phyloP scores from a whole-genome alignment of 2,329 filamentous ascomycete species.

The Aspergillus carbonarius region DNA sequence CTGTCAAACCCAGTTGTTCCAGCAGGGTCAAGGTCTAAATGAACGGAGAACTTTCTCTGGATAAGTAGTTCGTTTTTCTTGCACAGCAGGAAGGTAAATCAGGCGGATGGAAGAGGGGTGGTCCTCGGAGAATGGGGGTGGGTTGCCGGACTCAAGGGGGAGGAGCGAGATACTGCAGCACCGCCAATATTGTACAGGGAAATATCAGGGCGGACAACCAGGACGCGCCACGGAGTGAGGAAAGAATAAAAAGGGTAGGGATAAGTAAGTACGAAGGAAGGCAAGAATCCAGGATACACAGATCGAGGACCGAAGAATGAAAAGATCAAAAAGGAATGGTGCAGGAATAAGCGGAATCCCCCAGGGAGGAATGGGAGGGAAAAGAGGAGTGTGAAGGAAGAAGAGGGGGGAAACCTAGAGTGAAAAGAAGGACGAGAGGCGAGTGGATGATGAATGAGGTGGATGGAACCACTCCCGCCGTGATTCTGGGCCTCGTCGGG shows the following conservation, averaged over 20 bases:
- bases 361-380: conserved; percentile 15
- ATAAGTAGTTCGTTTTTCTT: conserved; percentile 13
- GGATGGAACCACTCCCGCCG: not conserved
- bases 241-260: conserved; percentile 10
- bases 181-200: conserved; percentile 20
- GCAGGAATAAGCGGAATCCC: conserved; percentile 18
- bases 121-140: conserved; percentile 11
- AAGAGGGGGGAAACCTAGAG: conserved; percentile 5
- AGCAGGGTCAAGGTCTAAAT: conserved; percentile 16
- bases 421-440: not conserved
- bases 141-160: conserved; percentile 27
- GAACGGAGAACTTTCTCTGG: conserved; percentile 21
- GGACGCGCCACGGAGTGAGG: conserved; percentile 29
- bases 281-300: conserved; percentile 31
- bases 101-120: conserved; percentile 4
- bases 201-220: conserved; percentile 42
- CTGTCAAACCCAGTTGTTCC: not conserved
- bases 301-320: conserved; percentile 27
- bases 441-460: conserved; percentile 1
- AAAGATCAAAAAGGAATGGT: conserved; percentile 26
- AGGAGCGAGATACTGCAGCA: conserved; percentile 16
- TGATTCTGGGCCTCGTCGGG: not conserved
- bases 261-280: conserved; percentile 17
- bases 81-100: conserved; percentile 30
- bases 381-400: conserved; percentile 10